phyloP scores from a whole-genome alignment of 495 filamentous ascomycete genomes.

The Tuber umbilicatum region DNA sequence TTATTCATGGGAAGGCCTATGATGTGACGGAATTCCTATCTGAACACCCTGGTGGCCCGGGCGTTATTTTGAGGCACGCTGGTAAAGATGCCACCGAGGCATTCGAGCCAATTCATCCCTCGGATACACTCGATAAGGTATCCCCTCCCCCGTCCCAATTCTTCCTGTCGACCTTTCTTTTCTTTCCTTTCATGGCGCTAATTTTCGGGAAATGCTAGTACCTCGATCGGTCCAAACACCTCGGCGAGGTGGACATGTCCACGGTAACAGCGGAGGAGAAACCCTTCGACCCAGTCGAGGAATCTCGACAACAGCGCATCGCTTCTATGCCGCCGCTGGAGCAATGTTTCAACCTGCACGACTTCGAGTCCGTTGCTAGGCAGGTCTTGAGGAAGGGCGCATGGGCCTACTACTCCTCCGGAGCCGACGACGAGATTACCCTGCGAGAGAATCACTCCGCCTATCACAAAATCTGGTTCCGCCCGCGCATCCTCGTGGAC shows the following conservation, averaged over 20 bases:
- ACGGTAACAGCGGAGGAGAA: conserved; percentile 71
- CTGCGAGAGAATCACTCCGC: conserved; percentile 94
- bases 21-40: conserved; percentile 71
- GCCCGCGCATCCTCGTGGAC: conserved; percentile 74
- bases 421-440: conserved; percentile 96
- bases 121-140: conserved; percentile 64
- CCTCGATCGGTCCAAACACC: conserved; percentile 75
- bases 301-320: conserved; percentile 66
- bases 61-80: conserved; percentile 77
- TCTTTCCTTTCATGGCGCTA: not conserved
- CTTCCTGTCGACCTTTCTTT: not conserved
- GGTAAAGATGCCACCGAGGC: conserved; percentile 80
- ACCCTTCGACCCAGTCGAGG: conserved; percentile 67
- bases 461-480: conserved; percentile 97
- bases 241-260: conserved; percentile 84
- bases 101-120: conserved; percentile 74
- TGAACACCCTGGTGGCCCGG: conserved; percentile 63
- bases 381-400: conserved; percentile 87
- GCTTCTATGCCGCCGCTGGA: conserved; percentile 70
- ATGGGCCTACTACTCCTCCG: conserved; percentile 95
- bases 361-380: conserved; percentile 87
- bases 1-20: conserved; percentile 67
- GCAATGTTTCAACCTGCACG: conserved; percentile 89
- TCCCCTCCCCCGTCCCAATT: not conserved
- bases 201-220: conserved; percentile 47